These are phyloP conservation scores for Xylaria sp. DNA, from an alignment of 2,329 filamentous ascomycete species.

Conservation along the genomic window DNA sequence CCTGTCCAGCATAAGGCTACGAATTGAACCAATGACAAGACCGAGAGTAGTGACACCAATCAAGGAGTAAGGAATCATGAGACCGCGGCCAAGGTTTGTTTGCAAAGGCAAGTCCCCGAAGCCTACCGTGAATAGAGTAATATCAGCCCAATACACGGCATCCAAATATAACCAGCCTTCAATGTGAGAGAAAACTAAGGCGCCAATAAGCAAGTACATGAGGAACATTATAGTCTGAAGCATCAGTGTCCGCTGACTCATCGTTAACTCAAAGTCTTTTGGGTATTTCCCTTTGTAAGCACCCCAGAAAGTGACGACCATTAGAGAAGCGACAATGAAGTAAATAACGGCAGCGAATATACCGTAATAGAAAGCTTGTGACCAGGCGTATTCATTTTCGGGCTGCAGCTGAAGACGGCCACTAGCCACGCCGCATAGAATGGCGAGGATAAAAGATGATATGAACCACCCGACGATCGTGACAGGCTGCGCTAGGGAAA, in stretches of 20 bases:
- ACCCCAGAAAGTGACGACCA: constrained; percentile 80
- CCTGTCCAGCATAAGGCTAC: constrained; percentile 66
- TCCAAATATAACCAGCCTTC: constrained; percentile 81
- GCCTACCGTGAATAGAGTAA: constrained; percentile 69
- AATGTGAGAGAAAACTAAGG: constrained; percentile 73
- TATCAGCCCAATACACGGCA: constrained; percentile 78
- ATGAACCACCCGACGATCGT: constrained; percentile 83
- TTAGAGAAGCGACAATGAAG: constrained; percentile 75
- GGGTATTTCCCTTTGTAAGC: constrained; percentile 73
- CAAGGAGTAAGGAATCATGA: constrained; percentile 84
- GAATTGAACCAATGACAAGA: constrained; percentile 81
- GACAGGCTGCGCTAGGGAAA: constrained; percentile 79
- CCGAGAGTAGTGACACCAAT: constrained; percentile 84
- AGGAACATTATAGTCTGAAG: constrained; percentile 88
- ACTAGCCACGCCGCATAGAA: constrained; percentile 68
- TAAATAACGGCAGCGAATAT: constrained; percentile 81
- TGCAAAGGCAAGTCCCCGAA: constrained; percentile 61
- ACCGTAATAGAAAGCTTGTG: constrained; percentile 87
- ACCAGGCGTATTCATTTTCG: constrained; percentile 64
- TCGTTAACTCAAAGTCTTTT: constrained; percentile 78
- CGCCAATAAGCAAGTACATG: constrained; percentile 79
- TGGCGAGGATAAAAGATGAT: constrained; percentile 68
- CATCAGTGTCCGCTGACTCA: constrained; percentile 85
- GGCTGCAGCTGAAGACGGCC: constrained; percentile 57
- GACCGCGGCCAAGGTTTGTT: constrained; percentile 65